These are phyloP conservation scores for Magnusiomyces paraingens DNA, from an alignment of 1,139 yeast genomes.

Conservation along the genomic window DNA sequence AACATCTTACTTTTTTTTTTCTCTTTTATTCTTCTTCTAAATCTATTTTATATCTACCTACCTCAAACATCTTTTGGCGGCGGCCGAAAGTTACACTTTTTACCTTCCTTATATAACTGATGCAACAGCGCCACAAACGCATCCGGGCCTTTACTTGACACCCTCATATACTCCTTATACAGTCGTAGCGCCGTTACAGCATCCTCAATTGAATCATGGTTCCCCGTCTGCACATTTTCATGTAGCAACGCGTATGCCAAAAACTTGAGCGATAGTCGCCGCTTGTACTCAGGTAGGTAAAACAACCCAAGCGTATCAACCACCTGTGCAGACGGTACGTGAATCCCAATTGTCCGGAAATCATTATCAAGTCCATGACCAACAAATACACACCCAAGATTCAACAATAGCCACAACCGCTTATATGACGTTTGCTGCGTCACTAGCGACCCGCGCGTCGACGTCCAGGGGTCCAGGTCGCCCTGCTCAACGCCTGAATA, in stretches of 20 bases:
- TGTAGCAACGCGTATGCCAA: slow-evolving; percentile 73
- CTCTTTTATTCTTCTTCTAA: too few species aligned
- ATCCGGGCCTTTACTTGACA: slow-evolving; percentile 43
- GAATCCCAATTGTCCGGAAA: slow-evolving; percentile 81
- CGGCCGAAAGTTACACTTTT: slow-evolving; percentile 50
- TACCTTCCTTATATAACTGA: slow-evolving; percentile 72
- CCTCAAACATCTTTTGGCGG: slow-evolving; percentile 35
- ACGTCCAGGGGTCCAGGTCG: slow-evolving; percentile 66
- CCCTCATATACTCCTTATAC: slow-evolving; percentile 63
- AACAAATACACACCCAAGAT: slow-evolving; percentile 84
- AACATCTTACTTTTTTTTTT: too few species aligned
- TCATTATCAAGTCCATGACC: slow-evolving; percentile 94
- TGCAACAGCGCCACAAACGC: slow-evolving; percentile 56
- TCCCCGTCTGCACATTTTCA: slow-evolving; percentile 79
- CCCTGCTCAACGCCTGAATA: slow-evolving; percentile 92
- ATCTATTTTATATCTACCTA: too few species aligned
- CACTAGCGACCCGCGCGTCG: slow-evolving; percentile 61
- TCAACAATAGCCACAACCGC: slow-evolving; percentile 79
- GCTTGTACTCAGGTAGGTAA: slow-evolving; percentile 58
- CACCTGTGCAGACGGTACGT: slow-evolving; percentile 78
- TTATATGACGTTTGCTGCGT: slow-evolving; percentile 80
- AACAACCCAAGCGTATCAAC: slow-evolving; percentile 83
- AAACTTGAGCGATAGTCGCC: slow-evolving; percentile 83
- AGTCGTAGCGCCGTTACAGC: slow-evolving; percentile 79
- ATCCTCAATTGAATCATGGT: slow-evolving; percentile 96